Base-by-base conservation (phyloP, 2,329 filamentous ascomycete genomes). In the Fusarium torulosum region DNA sequence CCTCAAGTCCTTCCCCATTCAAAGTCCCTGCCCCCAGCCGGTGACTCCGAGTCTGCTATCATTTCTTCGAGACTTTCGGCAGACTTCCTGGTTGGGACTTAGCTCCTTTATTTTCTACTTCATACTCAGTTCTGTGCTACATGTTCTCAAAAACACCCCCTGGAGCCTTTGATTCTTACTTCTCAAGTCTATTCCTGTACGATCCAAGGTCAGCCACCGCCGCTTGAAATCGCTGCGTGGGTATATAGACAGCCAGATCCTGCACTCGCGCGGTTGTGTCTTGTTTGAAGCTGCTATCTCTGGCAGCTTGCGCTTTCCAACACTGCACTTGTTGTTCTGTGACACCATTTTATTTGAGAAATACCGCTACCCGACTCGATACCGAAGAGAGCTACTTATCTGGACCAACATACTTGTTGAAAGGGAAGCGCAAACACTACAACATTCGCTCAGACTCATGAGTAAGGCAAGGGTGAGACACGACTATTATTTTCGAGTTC, bases 221-320 rank as follows among this genome's bases (percentile, higher is more conserved):
- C 59, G 59, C 70, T 59, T 62, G 56, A 60, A 66, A 69, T 71
- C 72, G 65, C 69, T 70, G 67, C 65, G 70, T 73, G 67, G 69
- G 67, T 79, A 80, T 81, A 79, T 79, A 81, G 76, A 77, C 74
- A 76, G 72, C 71, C 72, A 71, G 72, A 75, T 77, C 74, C 75
- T 76, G 75, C 72, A 76, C 69, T 60, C 61, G 64, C 69, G 72
- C 71, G 71, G 72, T 73, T 69, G 71, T 74, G 72, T 67, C 67
- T 72, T 74, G 66, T 63, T 63, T 66, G 49, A 46, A 56, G 63
- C 66, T 60, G 61, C 55, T 61, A 64, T 70, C 61, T 69, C 60
- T 64, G 60, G 58, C 56, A 74, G 53, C 44, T 74, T 55, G 52
- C 50, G 58, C 55, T 61, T 59, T 63, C 9, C 55, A 65, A 52